Evolutionary conservation across 2,329 filamentous ascomycete genomes (phyloP).

Genomic region (Mycosphaerella sp.): DNA sequence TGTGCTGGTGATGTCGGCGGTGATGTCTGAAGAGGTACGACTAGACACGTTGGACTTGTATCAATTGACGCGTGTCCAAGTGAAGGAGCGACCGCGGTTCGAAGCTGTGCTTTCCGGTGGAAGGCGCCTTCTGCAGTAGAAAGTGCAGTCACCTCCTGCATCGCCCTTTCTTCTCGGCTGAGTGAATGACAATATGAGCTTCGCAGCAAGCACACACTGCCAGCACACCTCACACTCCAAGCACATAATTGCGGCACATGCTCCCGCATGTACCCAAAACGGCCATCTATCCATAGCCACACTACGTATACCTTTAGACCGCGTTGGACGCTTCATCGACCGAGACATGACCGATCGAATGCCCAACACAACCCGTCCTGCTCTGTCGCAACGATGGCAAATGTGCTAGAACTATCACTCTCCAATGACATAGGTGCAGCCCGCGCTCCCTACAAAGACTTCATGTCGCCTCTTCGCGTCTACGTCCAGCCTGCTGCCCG

Average conservation of each 20-base stretch:
- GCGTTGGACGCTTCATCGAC: neutral
- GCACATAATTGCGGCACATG: neutral
- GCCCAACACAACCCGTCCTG: neutral
- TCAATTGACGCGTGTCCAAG: neutral
- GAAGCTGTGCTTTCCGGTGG: too few species aligned
- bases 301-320: neutral
- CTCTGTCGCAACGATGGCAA: neutral
- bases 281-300: neutral
- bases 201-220: too few species aligned
- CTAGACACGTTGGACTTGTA: too few species aligned
- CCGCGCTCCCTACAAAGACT: constrained; percentile 60
- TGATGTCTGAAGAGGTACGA: neutral
- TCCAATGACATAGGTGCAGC: constrained; percentile 49
- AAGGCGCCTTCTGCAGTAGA: neutral
- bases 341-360: neutral
- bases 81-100: neutral
- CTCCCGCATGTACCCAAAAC: neutral
- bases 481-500: constrained; percentile 60
- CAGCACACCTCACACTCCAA: neutral
- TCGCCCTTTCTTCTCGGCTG: neutral
- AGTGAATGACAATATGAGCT: neutral
- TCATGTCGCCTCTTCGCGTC: constrained; percentile 59
- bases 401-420: constrained; percentile 8
- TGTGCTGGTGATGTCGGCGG: neutral
- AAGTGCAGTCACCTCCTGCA: neutral